Conservation (phyloP, 352 stramenopile genomes). For the Phytophthora sp. region DNA sequence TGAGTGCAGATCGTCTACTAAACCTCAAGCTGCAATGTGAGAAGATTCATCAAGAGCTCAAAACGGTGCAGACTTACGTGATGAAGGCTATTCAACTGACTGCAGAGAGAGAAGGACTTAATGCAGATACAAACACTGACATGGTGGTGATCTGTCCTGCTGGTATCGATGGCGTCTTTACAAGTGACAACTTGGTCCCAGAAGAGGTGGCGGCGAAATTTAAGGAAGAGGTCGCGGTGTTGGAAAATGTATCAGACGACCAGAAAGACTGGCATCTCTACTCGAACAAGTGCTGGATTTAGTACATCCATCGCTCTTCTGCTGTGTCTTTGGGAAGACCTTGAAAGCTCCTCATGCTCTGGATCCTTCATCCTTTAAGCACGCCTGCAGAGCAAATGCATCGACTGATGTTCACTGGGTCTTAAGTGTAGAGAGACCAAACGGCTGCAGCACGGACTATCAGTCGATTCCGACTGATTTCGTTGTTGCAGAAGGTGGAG, state of each 20-base stretch:
- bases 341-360: slow-evolving; percentile 3
- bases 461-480: slow-evolving; percentile 61
- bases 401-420: neutral
- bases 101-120: slow-evolving; percentile 17
- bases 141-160: slow-evolving; percentile 34
- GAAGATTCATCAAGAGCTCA: slow-evolving; percentile 9
- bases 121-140: neutral
- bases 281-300: slow-evolving; percentile 23
- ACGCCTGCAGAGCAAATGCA: neutral
- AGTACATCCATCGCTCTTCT: neutral
- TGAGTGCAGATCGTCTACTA: slow-evolving; percentile 13
- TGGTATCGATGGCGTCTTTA: slow-evolving; percentile 45
- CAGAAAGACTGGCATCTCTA: too few species aligned
- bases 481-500: slow-evolving; percentile 15
- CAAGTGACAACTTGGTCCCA: slow-evolving; percentile 43
- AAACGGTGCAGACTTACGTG: slow-evolving; percentile 14
- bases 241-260: too few species aligned
- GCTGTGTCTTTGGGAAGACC: neutral
- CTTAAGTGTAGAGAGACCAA: neutral
- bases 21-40: slow-evolving; percentile 28
- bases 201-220: slow-evolving; percentile 39
- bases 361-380: neutral
- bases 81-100: slow-evolving; percentile 13
- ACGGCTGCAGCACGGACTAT: slow-evolving; percentile 27
- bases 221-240: too few species aligned